Conservation (phyloP, 352 stramenopile species). For the Globisporangium polare region DNA sequence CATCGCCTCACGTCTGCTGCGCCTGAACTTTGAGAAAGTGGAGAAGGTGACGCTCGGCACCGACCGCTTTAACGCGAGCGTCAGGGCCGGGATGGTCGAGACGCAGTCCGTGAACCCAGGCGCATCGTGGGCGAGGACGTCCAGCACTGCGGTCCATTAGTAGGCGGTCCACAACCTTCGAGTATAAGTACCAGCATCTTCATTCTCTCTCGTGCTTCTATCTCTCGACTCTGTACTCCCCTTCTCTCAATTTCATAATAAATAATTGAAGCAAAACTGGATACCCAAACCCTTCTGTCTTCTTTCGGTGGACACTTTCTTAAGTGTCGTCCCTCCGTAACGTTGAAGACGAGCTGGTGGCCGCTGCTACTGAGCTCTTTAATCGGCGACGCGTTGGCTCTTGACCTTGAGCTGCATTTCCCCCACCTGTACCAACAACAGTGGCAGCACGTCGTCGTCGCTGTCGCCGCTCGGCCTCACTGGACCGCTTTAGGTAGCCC, state of each 20-base stretch:
- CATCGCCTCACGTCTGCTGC: neutral
- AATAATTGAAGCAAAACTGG: neutral
- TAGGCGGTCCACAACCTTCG: no score
- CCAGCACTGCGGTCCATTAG: no score
- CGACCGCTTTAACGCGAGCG: conserved; percentile 1
- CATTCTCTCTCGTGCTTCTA: no score
- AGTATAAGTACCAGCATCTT: no score
- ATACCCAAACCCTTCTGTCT: neutral
- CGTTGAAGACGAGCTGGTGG: neutral
- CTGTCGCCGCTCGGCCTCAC: neutral
- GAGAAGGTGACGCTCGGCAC: neutral
- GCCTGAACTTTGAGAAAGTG: neutral
- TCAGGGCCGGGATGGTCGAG: conserved; percentile 2
- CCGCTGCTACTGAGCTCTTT: neutral
- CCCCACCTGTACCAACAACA: neutral
- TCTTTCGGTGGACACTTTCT: neutral
- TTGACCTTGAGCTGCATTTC: neutral
- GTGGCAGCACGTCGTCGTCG: neutral
- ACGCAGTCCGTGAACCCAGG: neutral
- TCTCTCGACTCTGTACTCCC: no score
- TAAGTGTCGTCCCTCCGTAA: neutral
- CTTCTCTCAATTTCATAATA: neutral
- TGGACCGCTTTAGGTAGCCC: conserved; percentile 6
- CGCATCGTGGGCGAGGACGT: neutral
- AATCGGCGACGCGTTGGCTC: neutral